These are phyloP conservation scores for Acacia concinna DNA, from an alignment of 331 rosid species.

Conservation along the genomic window DNA sequence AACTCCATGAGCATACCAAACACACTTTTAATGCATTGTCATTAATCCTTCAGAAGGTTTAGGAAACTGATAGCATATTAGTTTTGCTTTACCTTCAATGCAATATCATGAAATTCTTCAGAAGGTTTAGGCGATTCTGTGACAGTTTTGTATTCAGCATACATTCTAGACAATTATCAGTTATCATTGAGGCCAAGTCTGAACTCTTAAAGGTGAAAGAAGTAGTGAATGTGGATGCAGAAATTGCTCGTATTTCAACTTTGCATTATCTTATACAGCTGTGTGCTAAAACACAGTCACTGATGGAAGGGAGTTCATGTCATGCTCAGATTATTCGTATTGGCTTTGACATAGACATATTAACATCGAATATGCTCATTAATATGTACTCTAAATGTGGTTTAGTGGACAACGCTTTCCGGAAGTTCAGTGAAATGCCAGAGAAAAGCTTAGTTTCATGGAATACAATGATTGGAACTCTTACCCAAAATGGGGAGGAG, in stretches of 20 bases:
- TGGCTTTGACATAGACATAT: conserved; percentile 52
- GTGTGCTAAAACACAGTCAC: conserved; percentile 51
- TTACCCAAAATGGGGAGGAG: conserved; percentile 53
- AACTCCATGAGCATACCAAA: too few relatives aligned
- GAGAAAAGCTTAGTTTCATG: conserved; percentile 75
- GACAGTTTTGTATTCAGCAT: conserved; percentile 19
- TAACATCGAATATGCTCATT: conserved; percentile 75
- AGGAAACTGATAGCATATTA: neutral
- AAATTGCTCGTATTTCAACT: conserved; percentile 30
- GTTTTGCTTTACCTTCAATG: conserved; percentile 15
- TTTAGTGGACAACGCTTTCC: conserved; percentile 47
- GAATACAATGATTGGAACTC: conserved; percentile 80
- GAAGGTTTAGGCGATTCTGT: conserved; percentile 24
- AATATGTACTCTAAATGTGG: conserved; percentile 78
- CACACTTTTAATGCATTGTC: too few relatives aligned
- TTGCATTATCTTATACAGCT: conserved; percentile 59
- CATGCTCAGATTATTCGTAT: conserved; percentile 59
- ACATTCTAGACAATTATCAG: conserved; percentile 37
- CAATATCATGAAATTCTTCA: conserved; percentile 34
- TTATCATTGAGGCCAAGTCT: conserved; percentile 31
- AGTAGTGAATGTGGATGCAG: conserved; percentile 29
- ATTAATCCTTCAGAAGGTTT: too few relatives aligned
- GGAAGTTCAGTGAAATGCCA: conserved; percentile 64
- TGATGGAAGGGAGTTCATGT: conserved; percentile 59
- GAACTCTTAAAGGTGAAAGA: conserved; percentile 25